These are phyloP conservation scores for Corrigiola litoralis DNA, from an alignment of 179 eudicot genomes.

Conservation along the genomic window DNA sequence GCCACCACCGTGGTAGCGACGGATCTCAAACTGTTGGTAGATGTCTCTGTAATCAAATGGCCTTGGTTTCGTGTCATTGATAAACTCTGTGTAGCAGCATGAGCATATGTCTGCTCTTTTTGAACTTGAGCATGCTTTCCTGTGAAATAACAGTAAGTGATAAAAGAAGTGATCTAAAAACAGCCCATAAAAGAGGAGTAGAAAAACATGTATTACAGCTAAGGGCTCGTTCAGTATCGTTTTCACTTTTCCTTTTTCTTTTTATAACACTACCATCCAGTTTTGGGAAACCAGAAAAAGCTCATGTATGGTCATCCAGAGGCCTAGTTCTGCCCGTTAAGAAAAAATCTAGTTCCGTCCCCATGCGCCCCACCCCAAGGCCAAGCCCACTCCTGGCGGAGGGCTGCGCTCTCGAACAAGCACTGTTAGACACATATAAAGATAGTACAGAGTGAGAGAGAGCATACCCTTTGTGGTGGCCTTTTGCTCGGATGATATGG, in stretches of 20 bases:
- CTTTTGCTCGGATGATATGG: conserved; percentile 61
- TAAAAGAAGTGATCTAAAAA: not conserved
- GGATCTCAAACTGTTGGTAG: conserved; percentile 78
- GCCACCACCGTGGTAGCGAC: conserved; percentile 45
- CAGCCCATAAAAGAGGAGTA: not conserved
- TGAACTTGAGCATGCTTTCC: conserved; percentile 65
- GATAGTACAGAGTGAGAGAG: not conserved
- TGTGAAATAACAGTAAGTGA: conserved; percentile 15
- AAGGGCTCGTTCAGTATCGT: no score
- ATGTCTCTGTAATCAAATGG: conserved; percentile 62
- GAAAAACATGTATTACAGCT: not conserved
- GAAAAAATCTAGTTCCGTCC: no score
- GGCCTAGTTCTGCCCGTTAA: no score
- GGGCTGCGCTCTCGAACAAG: no score
- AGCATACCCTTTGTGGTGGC: conserved; percentile 63
- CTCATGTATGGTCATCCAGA: no score
- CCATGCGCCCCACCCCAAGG: no score
- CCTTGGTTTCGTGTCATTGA: conserved; percentile 44
- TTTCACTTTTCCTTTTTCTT: no score
- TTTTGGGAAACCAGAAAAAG: no score
- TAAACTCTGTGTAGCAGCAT: conserved; percentile 47
- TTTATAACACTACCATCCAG: no score
- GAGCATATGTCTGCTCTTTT: conserved; percentile 46
- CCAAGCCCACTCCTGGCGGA: no score
- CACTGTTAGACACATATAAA: not conserved